Evolutionary conservation across 139 green algal genomes (phyloP), one percentile per base, ranked within the genome.

Genomic region (Trebouxia sp.): DNA sequence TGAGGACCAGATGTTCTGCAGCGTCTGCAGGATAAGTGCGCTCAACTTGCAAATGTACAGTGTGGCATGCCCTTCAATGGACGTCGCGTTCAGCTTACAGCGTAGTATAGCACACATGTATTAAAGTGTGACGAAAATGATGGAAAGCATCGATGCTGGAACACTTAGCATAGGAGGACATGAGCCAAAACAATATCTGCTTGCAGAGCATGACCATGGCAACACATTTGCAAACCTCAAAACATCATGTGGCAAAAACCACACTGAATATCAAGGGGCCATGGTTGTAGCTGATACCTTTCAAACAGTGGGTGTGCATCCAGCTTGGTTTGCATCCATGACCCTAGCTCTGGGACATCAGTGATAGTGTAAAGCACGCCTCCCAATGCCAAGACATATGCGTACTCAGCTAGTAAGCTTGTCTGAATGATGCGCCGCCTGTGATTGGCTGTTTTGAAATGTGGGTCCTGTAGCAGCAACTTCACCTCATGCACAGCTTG

Each of bases 331-430:
- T 51, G 24, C 86, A 93, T 90, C 88, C 86, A 91, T 17, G 65
- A 35, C 1, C 69, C 86, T 28, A 97, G 86, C 82, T 96, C 95
- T 58, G 91, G 86, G n/a, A 98, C 94, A 41, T 98, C 94, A 28
- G 90, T 97, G 82, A 96, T 96, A 39, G 94, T 97, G 92, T 98
- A 98, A 30, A 98, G 76, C 78, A 88, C 83, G 62, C 91, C 96
- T 8, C 95, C 95, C 4, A 88, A 80, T 0, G 85, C 85, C 79
- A 99, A 82, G 26, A 97, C 78, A 86, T 98, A 96, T 1, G 96
- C 97, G 76, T 99, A 99, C 88, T 99, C 96, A 1, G 90, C 92
- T 45, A 97, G 88, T 43, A 99, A 87, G 42, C 87, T 83, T 12
- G 79, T 88, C 82, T 92, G 92, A 78, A 99, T 97, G 89, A 99